Conservation (phyloP, 2,329 filamentous ascomycete species). For the Fusarium phyllophilum region DNA sequence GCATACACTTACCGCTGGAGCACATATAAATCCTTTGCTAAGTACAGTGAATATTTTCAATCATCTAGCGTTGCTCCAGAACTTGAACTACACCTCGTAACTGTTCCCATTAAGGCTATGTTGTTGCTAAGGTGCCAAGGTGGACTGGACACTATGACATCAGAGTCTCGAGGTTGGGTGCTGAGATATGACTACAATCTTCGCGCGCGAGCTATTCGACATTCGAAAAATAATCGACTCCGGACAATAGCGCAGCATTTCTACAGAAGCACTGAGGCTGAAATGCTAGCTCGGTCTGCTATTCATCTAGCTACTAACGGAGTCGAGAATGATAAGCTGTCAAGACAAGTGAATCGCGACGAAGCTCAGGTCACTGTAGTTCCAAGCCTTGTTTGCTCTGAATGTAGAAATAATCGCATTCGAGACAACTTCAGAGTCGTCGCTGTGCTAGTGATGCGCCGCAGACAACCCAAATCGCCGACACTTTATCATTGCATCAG, state of each 20-base stretch:
- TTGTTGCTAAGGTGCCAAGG: background rate
- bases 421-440: background rate
- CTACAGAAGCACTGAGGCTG: background rate
- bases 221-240: background rate
- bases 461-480: background rate
- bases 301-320: background rate
- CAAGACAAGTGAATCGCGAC: background rate
- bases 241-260: background rate
- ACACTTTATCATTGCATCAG: background rate
- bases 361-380: background rate
- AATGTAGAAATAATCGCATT: fast-evolving
- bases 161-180: background rate
- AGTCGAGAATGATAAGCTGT: background rate
- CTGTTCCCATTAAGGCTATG: background rate
- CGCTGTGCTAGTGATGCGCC: background rate
- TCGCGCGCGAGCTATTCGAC: fast-evolving
- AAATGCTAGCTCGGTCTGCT: fast-evolving
- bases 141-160: background rate
- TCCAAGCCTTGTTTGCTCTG: background rate
- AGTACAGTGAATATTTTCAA: fast-evolving
- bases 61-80: too few species aligned
- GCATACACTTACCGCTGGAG: background rate
- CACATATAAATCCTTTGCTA: background rate
- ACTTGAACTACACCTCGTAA: background rate
- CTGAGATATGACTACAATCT: background rate